Evolutionary conservation across 176 grass and related monocot species (phyloP).

Genomic region (Stipa capillata): DNA sequence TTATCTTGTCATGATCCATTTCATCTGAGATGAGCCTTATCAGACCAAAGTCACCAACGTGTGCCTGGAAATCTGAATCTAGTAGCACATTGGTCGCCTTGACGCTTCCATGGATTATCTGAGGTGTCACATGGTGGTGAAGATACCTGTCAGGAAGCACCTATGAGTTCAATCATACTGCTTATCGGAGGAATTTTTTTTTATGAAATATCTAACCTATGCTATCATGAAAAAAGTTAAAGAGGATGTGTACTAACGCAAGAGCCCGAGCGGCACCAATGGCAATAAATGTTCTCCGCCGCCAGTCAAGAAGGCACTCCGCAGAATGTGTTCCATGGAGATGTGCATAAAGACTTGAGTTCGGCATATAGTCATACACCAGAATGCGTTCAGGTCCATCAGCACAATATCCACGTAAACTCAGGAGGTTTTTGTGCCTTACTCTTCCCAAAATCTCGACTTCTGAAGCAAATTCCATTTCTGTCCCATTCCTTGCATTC

Average conservation of each 20-base stretch:
- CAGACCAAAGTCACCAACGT: constrained; percentile 70
- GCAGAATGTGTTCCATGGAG: constrained; percentile 62
- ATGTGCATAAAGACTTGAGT: constrained; percentile 62
- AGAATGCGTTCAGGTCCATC: constrained; percentile 71
- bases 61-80: constrained; percentile 52
- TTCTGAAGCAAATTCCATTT: constrained; percentile 69
- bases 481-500: constrained; percentile 39
- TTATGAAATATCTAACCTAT: background rate
- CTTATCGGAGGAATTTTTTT: background rate
- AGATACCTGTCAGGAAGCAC: constrained; percentile 44
- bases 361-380: constrained; percentile 74
- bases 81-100: constrained; percentile 73
- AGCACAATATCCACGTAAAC: constrained; percentile 63
- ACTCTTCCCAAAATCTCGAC: constrained; percentile 57
- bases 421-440: constrained; percentile 80
- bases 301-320: constrained; percentile 75
- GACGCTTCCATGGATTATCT: constrained; percentile 61
- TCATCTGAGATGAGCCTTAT: constrained; percentile 46
- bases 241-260: constrained; percentile 40
- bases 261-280: constrained; percentile 54
- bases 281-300: constrained; percentile 55
- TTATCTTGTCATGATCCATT: constrained; percentile 45
- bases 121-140: constrained; percentile 46
- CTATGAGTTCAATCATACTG: background rate
- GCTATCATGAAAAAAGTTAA: constrained; percentile 3